Conservation (phyloP, 2,329 filamentous ascomycete species). For the Penicillium sclerotiorum region DNA sequence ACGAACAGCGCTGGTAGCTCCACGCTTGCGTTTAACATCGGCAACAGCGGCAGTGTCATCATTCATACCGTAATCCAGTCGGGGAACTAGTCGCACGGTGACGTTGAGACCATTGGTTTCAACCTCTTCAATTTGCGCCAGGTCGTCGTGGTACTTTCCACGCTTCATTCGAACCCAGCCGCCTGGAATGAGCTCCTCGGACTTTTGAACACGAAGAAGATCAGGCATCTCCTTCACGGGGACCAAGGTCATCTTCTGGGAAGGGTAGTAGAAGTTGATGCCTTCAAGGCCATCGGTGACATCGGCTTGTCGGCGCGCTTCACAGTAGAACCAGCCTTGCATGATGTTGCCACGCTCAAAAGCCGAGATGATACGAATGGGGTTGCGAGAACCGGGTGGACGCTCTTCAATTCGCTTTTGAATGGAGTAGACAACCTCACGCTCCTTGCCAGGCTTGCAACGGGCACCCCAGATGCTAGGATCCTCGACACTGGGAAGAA, state of each 20-base stretch:
- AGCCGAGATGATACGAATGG: constrained; percentile 81
- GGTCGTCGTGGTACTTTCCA: constrained; percentile 80
- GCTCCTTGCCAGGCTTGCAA: constrained; percentile 93
- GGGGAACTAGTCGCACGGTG: constrained; percentile 81
- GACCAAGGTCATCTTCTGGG: constrained; percentile 82
- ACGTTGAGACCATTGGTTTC: constrained; percentile 91
- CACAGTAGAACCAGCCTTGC: constrained; percentile 94
- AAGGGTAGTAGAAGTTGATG: constrained; percentile 86
- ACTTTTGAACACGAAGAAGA: constrained; percentile 86
- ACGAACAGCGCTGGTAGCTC: constrained; percentile 59
- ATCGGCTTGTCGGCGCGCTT: constrained; percentile 84
- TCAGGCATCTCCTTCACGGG: constrained; percentile 98
- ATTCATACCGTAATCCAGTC: constrained; percentile 86
- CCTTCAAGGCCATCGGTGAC: constrained; percentile 80
- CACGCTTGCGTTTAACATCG: constrained; percentile 79
- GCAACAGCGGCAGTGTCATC: constrained; percentile 67
- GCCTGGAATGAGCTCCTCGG: constrained; percentile 78
- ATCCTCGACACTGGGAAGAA: constrained; percentile 91
- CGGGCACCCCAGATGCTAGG: constrained; percentile 94
- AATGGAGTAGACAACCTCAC: constrained; percentile 83
- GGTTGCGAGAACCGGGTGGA: constrained; percentile 70
- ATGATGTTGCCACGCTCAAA: constrained; percentile 89
- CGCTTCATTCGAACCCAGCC: constrained; percentile 89
- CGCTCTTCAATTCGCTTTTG: constrained; percentile 87
- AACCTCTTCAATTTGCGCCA: constrained; percentile 89